A percentile compares a stretch with the other conserved stretches of the same genome.
Conservation (phyloP, 768 basidiomycete species). For the Pisolithus albus region DNA sequence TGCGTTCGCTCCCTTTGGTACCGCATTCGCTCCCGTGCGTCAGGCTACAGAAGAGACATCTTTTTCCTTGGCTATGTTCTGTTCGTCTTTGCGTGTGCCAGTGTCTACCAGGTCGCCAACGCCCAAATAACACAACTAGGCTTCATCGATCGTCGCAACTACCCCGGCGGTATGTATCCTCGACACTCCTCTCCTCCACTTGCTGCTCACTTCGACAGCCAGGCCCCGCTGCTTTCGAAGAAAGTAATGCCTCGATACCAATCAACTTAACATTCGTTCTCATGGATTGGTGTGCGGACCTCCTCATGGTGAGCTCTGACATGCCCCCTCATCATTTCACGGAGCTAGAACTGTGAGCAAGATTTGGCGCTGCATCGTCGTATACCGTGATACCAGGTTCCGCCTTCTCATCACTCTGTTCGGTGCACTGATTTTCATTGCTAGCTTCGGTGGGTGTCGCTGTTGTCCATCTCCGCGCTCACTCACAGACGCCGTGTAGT, state of each 20-base stretch:
- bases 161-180: conserved; percentile 21
- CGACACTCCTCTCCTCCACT: background rate
- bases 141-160: conserved; percentile 27
- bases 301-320: conserved; percentile 20
- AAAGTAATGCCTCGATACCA: conserved; percentile 19
- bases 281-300: conserved; percentile 27
- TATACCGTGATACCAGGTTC: conserved; percentile 23
- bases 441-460: conserved; percentile 17
- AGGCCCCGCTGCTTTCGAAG: conserved; percentile 23
- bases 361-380: conserved; percentile 29
- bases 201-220: background rate
- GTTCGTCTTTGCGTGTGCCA: conserved; percentile 22
- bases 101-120: conserved; percentile 20
- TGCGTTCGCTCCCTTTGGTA: conserved; percentile 23
- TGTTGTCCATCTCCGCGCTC: background rate
- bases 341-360: conserved; percentile 3
- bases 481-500: conserved; percentile 9
- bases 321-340: background rate
- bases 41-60: conserved; percentile 11
- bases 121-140: conserved; percentile 22
- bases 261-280: conserved; percentile 24
- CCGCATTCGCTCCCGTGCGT: conserved; percentile 10
- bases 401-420: conserved; percentile 11
- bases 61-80: conserved; percentile 26
- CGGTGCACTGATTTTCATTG: conserved; percentile 17